phyloP scores from a whole-genome alignment of 768 basidiomycete genomes.

The Cystoderma amianthinum region DNA sequence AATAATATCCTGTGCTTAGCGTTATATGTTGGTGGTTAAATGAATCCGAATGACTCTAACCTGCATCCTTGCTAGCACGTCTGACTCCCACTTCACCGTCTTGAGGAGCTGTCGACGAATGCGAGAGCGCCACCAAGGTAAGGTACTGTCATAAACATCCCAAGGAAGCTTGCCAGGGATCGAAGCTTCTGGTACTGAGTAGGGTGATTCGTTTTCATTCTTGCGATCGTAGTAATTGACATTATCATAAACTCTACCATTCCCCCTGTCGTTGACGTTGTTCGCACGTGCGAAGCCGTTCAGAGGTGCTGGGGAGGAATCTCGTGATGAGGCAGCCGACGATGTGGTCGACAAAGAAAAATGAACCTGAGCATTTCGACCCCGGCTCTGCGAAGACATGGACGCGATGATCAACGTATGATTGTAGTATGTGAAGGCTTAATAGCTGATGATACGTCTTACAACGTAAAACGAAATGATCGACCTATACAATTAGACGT shows the following conservation, averaged over 20 bases:
- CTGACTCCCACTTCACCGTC: slow-evolving; percentile 51
- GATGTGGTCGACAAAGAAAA: slow-evolving; percentile 7
- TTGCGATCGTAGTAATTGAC: neutral
- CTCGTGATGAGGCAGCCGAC: slow-evolving; percentile 8
- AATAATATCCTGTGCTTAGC: slow-evolving; percentile 37
- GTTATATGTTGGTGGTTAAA: too few relatives aligned
- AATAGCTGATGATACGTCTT: too few relatives aligned
- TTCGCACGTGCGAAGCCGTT: too few relatives aligned
- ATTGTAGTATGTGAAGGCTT: too few relatives aligned
- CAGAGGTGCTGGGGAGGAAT: slow-evolving; percentile 9
- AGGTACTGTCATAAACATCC: slow-evolving; percentile 57
- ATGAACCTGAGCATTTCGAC: slow-evolving; percentile 1
- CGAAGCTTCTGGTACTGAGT: slow-evolving; percentile 3
- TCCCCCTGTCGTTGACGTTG: too few relatives aligned
- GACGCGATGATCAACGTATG: too few relatives aligned
- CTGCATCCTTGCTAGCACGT: slow-evolving; percentile 61
- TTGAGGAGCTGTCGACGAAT: slow-evolving; percentile 48
- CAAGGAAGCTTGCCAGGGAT: slow-evolving; percentile 23
- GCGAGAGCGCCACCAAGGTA: slow-evolving; percentile 61
- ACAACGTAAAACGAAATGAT: too few relatives aligned
- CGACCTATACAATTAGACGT: too few relatives aligned
- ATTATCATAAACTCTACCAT: too few relatives aligned
- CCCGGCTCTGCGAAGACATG: too few relatives aligned
- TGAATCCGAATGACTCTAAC: slow-evolving; percentile 29
- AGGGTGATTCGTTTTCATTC: neutral